Conservation (phyloP, 139 green algal species). For the Pleodorina starrii region DNA sequence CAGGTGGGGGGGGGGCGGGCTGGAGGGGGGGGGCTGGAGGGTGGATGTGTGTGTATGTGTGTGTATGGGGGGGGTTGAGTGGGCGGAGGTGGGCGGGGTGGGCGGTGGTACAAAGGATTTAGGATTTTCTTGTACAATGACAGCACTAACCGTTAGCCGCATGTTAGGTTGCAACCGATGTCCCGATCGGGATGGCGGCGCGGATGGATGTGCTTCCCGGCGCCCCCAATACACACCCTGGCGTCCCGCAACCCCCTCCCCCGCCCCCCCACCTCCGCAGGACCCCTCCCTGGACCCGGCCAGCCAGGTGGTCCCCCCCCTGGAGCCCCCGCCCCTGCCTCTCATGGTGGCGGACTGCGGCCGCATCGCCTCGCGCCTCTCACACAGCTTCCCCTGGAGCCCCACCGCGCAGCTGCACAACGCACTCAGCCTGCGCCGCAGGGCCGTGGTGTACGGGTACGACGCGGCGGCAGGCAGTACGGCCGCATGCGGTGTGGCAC, state of each 20-base stretch:
- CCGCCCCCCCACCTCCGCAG: not conserved
- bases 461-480: not conserved
- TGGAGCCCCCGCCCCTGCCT: conserved; percentile 32
- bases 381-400: conserved; percentile 67
- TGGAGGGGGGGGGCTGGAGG: not conserved
- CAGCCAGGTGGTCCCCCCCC: not conserved
- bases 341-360: conserved; percentile 46
- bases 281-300: conserved; percentile 38
- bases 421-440: conserved; percentile 62
- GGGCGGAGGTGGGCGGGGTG: too few relatives aligned
- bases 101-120: too few relatives aligned
- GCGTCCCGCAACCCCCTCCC: not conserved
- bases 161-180: too few relatives aligned
- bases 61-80: too few relatives aligned
- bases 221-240: too few relatives aligned
- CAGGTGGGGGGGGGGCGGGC: not conserved
- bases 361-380: conserved; percentile 53
- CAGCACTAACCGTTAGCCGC: too few relatives aligned
- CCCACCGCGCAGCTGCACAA: conserved; percentile 58
- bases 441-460: conserved; percentile 10
- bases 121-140: too few relatives aligned
- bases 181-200: too few relatives aligned
- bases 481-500: not conserved
- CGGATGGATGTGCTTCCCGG: not conserved
- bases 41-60: not conserved